Evolutionary conservation across 306 rosid species (phyloP).

Genomic region (Inga laurina): DNA sequence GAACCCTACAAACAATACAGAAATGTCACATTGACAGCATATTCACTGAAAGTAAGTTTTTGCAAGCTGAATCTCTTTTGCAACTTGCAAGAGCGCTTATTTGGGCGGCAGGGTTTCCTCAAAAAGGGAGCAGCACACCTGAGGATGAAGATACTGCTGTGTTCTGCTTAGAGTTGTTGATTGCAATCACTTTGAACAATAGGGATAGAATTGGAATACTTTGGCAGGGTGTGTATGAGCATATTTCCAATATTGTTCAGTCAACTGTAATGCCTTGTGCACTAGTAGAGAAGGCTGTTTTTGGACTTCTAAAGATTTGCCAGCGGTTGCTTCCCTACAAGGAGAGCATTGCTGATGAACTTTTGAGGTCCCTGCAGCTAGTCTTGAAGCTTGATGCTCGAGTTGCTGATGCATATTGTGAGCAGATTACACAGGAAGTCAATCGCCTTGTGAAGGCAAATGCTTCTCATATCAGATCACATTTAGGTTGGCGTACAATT

Average conservation of each 20-base stretch:
- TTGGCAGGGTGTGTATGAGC: conserved; percentile 98
- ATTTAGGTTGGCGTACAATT: conserved; percentile 92
- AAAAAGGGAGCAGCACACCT: conserved; percentile 80
- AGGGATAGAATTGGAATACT: conserved; percentile 92
- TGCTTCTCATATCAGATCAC: conserved; percentile 95
- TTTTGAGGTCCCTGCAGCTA: conserved; percentile 91
- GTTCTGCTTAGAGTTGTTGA: conserved; percentile 91
- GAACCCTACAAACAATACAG: conserved; percentile 88
- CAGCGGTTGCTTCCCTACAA: conserved; percentile 98
- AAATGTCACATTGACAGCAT: conserved; percentile 94
- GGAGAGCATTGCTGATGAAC: conserved; percentile 95
- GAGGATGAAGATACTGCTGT: conserved; percentile 99
- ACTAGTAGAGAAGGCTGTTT: conserved; percentile 96
- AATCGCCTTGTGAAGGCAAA: conserved; percentile 93
- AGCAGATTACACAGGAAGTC: conserved; percentile 97
- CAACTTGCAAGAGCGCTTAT: conserved; percentile 93
- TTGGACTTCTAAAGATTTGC: conserved; percentile 92
- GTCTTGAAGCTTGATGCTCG: conserved; percentile 97
- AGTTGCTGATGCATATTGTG: conserved; percentile 96
- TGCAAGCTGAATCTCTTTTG: conserved; percentile 90
- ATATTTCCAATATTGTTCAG: conserved; percentile 91
- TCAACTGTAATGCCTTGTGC: conserved; percentile 94
- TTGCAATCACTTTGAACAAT: conserved; percentile 93
- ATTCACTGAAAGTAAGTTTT: conserved; percentile 93
- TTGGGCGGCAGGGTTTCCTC: conserved; percentile 93